Evolutionary conservation across 169 alveolate genomes (phyloP), one percentile per base, ranked within the genome.

Genomic region (Cryptosporidium ubiquitum): DNA sequence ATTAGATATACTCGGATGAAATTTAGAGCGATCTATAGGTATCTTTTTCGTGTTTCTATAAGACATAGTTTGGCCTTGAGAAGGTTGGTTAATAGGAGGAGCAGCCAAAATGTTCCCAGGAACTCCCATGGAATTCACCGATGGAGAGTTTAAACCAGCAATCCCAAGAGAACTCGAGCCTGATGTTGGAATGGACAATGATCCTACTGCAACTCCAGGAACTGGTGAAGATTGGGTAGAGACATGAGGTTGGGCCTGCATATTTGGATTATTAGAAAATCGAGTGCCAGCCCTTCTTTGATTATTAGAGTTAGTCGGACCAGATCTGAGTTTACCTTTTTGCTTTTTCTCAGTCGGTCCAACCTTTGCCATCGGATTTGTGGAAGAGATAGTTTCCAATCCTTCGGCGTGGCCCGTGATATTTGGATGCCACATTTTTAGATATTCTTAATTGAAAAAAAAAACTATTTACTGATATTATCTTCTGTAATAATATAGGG

Each of bases 1-100:
- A 40, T 79, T 79, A 29, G 89, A 79, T 0, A 79, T 79, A 64
- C 89, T 79, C 6, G 89, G 89, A 58, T 79, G 89, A 42, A 79
- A 79, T 40, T 79, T 79, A 0, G 89, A 79, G 23, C 75, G 73
- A 49, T 79, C 89, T 61, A 79, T 79, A 3, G 89, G 89, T 9
- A 79, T 79, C 44, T 79, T 79, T 26, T 79, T 79, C 6, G 74
- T 66, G 55, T 79, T 35, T 29, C 64, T 79, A 29, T 79, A 79
- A 60, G 70, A 52, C 5, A 23, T 39, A 31, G 55, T 23, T 40
- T 33, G 57, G 7, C 31, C 31, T 40, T 55, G 86, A 10, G 68
- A 69, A 26, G 47, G 33, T 16, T 29, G 57, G 12, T 4, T n/a
- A 61, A 37, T 79, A 10, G 29, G 89, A 16, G 35, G 58, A 31